phyloP scores from a whole-genome alignment of 2,329 filamentous ascomycete species.

The Colletotrichum sp. region DNA sequence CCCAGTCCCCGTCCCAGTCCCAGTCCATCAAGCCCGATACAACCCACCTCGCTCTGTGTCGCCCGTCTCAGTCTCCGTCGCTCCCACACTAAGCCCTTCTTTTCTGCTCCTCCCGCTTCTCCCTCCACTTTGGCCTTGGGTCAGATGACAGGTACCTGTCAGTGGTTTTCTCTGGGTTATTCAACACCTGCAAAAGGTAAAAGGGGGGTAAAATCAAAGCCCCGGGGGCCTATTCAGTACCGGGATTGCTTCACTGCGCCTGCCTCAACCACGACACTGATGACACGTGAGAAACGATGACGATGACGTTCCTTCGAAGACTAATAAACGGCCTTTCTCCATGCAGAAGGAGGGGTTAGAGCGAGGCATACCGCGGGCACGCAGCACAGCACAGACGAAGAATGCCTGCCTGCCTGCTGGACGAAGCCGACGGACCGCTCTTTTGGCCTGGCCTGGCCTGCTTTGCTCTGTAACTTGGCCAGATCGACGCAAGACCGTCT shows the following conservation, averaged over 20 bases:
- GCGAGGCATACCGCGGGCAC: not conserved
- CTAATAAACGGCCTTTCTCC: not conserved
- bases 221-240: not conserved
- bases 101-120: slow-evolving; percentile 15
- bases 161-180: not conserved
- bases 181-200: not conserved
- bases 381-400: not conserved
- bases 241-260: not conserved
- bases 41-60: slow-evolving; percentile 9
- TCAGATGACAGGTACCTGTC: slow-evolving; percentile 8
- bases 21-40: slow-evolving; percentile 15
- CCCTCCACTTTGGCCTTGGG: not conserved
- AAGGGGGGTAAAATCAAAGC: not conserved
- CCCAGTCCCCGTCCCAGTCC: slow-evolving; percentile 19
- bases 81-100: slow-evolving; percentile 7
- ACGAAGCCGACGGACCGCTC: not conserved
- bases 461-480: not conserved
- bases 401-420: not conserved
- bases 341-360: not conserved
- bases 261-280: not conserved
- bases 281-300: slow-evolving; percentile 10
- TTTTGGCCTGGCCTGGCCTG: not conserved
- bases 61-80: slow-evolving; percentile 2
- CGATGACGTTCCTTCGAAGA: not conserved
- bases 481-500: not conserved